Base-by-base conservation (phyloP, 2,329 filamentous ascomycete species). In the Eurotiales sp. region DNA sequence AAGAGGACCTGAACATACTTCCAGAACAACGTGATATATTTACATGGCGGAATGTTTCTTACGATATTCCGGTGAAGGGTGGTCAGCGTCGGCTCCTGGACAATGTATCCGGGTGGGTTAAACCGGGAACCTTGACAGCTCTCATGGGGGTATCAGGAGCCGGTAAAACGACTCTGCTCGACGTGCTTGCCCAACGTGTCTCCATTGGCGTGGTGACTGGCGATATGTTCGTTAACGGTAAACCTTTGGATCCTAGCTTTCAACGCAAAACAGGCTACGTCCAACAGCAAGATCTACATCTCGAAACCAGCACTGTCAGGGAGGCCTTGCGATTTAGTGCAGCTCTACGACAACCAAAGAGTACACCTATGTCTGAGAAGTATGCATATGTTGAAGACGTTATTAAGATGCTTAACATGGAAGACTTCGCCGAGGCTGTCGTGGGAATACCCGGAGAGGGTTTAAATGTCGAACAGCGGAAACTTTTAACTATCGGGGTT, bases 71-170 rank as follows among this genome's bases (percentile, higher is more conserved):
- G 58, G 88, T 93, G 69, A 93, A 93, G 72, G 77, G 77, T 6
- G 82, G 90, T 58, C 72, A 77, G 1, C 81, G 90, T 8, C 82
- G 86, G 30, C 85, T 96, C 57, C 75, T 96, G 55, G 85, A 96
- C 59, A 76, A 92, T 56, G 87, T 96, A 12, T 86, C 92, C 59
- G 91, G 91, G 25, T 96, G 89, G 88, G 90, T 96, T 50, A 92
- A 95, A 70, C 90, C 91, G 4, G 91, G 91, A 52, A 95, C 88
- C 5, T 64, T 95, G 45, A 96, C 90, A 2, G 90, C 89, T 8
- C 76, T 95, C 2, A 95, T 96, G 90, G 88, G 90, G 69, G 88
- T 90, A 4, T 90, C 86, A 23, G 90, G 90, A 52, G 90, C 90
- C 10, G 90, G 91, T 37, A 96, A 96, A 68, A 96, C 90, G 0